phyloP scores from a whole-genome alignment of 169 alveolate species.

The Eimeria zaria region DNA sequence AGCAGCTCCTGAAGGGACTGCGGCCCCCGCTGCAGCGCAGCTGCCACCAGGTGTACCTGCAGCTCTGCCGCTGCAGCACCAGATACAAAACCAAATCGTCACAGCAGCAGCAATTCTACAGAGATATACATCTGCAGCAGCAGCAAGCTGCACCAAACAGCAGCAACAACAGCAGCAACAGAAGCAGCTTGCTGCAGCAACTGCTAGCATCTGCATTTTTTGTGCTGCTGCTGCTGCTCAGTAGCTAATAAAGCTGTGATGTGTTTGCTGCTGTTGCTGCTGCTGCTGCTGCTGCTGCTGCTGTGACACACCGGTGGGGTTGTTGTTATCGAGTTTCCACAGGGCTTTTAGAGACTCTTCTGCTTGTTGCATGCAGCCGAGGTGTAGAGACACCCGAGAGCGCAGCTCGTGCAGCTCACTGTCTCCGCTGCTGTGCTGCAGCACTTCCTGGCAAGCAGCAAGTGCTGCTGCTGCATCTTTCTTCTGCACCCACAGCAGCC shows the following conservation, averaged over 20 bases:
- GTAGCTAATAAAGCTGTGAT: too few relatives aligned
- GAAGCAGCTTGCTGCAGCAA: neutral
- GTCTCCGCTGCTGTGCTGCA: constrained; percentile 26
- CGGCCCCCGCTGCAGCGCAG: constrained; percentile 37
- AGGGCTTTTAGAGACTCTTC: neutral
- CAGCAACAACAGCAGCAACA: neutral
- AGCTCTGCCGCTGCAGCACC: constrained; percentile 33
- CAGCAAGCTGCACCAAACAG: neutral
- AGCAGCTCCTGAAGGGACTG: constrained; percentile 16
- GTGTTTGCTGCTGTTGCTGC: too few relatives aligned
- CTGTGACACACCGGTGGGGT: neutral
- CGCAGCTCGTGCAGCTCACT: constrained; percentile 20
- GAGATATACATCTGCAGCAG: too few relatives aligned
- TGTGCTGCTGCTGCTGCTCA: too few relatives aligned
- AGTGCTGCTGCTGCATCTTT: constrained; percentile 3
- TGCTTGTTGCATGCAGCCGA: constrained; percentile 3
- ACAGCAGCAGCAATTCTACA: neutral
- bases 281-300: neutral
- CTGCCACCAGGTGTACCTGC: constrained; percentile 40
- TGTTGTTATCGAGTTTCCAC: neutral
- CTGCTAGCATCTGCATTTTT: too few relatives aligned
- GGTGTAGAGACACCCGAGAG: constrained; percentile 43
- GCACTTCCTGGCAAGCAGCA: neutral
- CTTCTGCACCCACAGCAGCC: constrained; percentile 27
- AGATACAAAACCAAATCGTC: neutral